These are phyloP conservation scores for Aspergillus caelatus DNA, from an alignment of 2,329 filamentous ascomycete species.

Conservation along the genomic window DNA sequence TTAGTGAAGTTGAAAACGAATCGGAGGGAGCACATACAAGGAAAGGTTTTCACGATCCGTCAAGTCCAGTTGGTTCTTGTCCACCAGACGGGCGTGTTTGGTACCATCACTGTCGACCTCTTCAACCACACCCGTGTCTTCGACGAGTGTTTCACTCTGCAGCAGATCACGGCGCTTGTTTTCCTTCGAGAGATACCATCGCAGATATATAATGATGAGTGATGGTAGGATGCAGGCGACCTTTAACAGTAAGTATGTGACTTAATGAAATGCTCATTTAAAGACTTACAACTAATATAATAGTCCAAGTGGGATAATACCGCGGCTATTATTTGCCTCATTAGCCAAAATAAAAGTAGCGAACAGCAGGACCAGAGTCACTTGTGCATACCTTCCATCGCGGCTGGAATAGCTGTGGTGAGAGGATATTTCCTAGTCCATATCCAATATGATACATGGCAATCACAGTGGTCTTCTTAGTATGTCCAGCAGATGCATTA, in stretches of 20 bases:
- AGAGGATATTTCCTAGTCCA: conserved; percentile 48
- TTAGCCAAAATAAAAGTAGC: neutral
- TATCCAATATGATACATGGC: conserved; percentile 36
- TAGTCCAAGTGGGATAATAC: neutral
- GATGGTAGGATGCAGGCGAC: conserved; percentile 44
- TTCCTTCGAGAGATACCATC: conserved; percentile 44
- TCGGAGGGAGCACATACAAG: neutral
- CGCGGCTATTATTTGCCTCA: neutral
- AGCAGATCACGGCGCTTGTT: conserved; percentile 44
- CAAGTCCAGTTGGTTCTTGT: conserved; percentile 41
- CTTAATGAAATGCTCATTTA: neutral
- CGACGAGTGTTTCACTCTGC: neutral
- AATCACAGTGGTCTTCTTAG: conserved; percentile 46
- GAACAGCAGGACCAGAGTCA: neutral
- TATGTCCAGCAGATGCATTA: conserved; percentile 44
- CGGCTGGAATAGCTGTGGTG: conserved; percentile 45
- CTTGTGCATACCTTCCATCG: conserved; percentile 29
- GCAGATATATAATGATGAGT: conserved; percentile 43
- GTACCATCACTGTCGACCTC: conserved; percentile 23
- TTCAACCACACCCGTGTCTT: neutral
- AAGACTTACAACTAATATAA: neutral
- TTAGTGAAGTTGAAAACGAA: neutral
- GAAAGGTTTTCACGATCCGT: conserved; percentile 40
- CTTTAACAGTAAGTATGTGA: conserved; percentile 16
- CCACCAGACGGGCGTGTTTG: conserved; percentile 33